These are phyloP conservation scores for Mucuna pruriens DNA, from an alignment of 306 rosid genomes.

Conservation along the genomic window DNA sequence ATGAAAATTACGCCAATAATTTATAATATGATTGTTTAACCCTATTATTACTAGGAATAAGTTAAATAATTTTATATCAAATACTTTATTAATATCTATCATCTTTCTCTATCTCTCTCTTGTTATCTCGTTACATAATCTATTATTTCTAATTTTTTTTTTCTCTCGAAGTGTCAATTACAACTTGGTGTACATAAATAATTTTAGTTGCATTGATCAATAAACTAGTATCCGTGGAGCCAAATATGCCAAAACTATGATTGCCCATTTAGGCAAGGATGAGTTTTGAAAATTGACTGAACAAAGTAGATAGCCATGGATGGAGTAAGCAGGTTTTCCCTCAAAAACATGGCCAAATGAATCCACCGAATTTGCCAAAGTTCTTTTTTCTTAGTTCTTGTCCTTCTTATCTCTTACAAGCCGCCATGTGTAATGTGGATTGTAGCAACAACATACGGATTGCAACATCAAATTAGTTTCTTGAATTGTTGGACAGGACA, in stretches of 20 bases:
- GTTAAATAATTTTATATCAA: too few relatives aligned
- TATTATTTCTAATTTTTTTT: too few relatives aligned
- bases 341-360: neutral
- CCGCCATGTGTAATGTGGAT: neutral
- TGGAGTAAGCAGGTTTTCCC: neutral
- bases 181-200: too few relatives aligned
- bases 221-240: too few relatives aligned
- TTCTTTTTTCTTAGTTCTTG: neutral
- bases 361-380: neutral
- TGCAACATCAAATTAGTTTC: slow-evolving; percentile 1
- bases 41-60: too few relatives aligned
- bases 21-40: too few relatives aligned
- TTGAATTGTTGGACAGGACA: slow-evolving; percentile 34
- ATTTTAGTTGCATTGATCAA: too few relatives aligned
- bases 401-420: neutral
- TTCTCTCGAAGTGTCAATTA: too few relatives aligned
- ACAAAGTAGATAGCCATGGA: neutral
- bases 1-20: too few relatives aligned
- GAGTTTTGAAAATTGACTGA: neutral
- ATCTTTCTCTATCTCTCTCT: too few relatives aligned
- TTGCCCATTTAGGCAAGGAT: neutral
- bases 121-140: too few relatives aligned
- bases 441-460: slow-evolving; percentile 23
- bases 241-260: neutral
- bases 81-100: too few relatives aligned